Evolutionary conservation across 2,329 filamentous ascomycete genomes (phyloP), one percentile per base, ranked within the genome.

Genomic region (Aspergillus tamarii): DNA sequence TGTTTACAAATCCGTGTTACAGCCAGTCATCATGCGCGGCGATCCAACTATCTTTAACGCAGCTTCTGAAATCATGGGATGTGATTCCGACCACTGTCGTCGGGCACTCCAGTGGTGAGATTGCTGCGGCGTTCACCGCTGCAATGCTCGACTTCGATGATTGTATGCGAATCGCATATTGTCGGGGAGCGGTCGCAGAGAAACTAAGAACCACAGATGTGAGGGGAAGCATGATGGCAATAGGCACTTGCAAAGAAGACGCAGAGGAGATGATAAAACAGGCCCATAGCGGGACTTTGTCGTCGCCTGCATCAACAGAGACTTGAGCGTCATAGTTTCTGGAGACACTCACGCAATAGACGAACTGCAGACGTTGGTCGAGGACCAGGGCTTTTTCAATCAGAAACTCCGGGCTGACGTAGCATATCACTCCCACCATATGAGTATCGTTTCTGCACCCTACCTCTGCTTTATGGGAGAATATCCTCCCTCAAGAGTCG

Each of bases 91-190:
- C 66, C 0, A 75, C 74, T 7, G 80, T 83, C 0, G 71, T 78
- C 2, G 82, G 83, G 0, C 83, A 85, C 65, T 84, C 82, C 0
- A 80, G 76, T 59, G 83, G 83, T 26, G 83, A 85, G 63, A 83
- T 34, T 34, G 32, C 32, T 12, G 32, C 32, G 32, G 10, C 10
- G 11, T 34, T 84, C 62, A 80, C 83, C 2, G 72, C 80, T 6
- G 77, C 74, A 2, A 54, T 64, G 3, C n/a, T 78, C 6, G 62
- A 60, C 10, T 26, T 54, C 11, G 30, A 61, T 12, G 59, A 63
- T 16, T 65, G 60, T 10, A 57, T 66, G 16, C 41, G 34, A 2
- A 46, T 65, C 5, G 62, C 63, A 21, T 69, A 66, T 41, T 59
- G 58, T 8, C 56, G 67, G 7, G 63, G 64, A 36, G 43, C 26